Percentiles rank a stretch among this genome's conserved stretches.
These are phyloP conservation scores for Mrakia hoshinonis DNA, from an alignment of 768 basidiomycete genomes.

Conservation along the genomic window DNA sequence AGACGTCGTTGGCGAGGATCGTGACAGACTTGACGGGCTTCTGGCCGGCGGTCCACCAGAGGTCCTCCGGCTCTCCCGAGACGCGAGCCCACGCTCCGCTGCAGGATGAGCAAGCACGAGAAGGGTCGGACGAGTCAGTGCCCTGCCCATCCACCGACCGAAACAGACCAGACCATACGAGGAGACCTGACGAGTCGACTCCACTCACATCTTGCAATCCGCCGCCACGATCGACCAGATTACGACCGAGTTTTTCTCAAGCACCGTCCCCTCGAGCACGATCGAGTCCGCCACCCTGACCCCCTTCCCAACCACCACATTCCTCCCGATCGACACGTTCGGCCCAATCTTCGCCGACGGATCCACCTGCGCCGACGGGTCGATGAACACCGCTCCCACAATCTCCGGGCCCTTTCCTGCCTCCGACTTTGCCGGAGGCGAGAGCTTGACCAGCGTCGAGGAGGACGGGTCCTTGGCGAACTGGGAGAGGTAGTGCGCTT, in stretches of 20 bases:
- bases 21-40: conserved; percentile 43
- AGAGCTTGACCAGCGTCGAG: conserved; percentile 28
- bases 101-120: neutral
- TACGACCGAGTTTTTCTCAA: conserved; percentile 42
- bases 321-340: conserved; percentile 40
- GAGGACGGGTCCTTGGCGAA: conserved; percentile 41
- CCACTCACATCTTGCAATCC: conserved; percentile 41
- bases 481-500: conserved; percentile 42
- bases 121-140: too few relatives aligned
- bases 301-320: conserved; percentile 41
- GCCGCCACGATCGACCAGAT: conserved; percentile 42
- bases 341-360: conserved; percentile 45
- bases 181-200: neutral
- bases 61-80: conserved; percentile 40
- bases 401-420: conserved; percentile 34
- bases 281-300: conserved; percentile 44
- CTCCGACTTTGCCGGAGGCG: conserved; percentile 6
- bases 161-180: too few relatives aligned
- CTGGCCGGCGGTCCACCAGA: neutral
- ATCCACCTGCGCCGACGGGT: conserved; percentile 43
- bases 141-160: too few relatives aligned
- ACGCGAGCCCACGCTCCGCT: conserved; percentile 44
- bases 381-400: conserved; percentile 43
- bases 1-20: conserved; percentile 45
- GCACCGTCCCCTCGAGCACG: conserved; percentile 40